Base-by-base conservation (phyloP, 805 yeast genomes). In the Isabelozyma heimii region DNA sequence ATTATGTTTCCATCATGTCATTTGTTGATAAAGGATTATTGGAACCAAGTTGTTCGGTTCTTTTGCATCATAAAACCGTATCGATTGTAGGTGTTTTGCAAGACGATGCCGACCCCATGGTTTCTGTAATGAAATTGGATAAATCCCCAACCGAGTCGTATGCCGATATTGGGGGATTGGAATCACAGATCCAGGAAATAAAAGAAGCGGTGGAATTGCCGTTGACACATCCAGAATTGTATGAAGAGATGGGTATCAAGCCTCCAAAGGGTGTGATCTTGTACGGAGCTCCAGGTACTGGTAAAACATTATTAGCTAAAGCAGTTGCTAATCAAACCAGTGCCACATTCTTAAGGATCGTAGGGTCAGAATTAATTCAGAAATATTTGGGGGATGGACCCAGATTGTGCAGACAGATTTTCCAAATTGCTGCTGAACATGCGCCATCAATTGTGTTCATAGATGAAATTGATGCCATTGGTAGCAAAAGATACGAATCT, bases 361-460 rank as follows among this genome's bases (percentile, higher is more conserved):
- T 92, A 28, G 99, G 99, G 20, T 89, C 97, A 1, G 99, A 94
- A 70, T 81, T 94, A 63, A 91, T 94, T 65, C 99, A 94, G 67
- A 94, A 94, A 68, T 94, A 94, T 64, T 76, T 95, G 28, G 99
- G 99, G 66, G 99, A 94, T 67, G 99, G 99, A 50, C 98, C 99
- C 47, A 82, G 97, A 59, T 79, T 94, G 60, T 84, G 90, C 66
- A 80, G 99, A 66, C 97, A 95, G 62, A 83, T 94, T 51, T 94
- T 94, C 79, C 95, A 91, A 70, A 89, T 91, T 43, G 99, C 99
- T 2, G 94, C 91, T 24, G 99, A 94, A 56, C 86, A 91, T 68
- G 97, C 99, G 0, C 99, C 99, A 37, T 85, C 97, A n/a, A 94
- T 94, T 73, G 97, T 94, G 37, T 94, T 94, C 63, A 94, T 94